Base-by-base conservation (phyloP, 768 basidiomycete species). In the Tulasnella calospora region DNA sequence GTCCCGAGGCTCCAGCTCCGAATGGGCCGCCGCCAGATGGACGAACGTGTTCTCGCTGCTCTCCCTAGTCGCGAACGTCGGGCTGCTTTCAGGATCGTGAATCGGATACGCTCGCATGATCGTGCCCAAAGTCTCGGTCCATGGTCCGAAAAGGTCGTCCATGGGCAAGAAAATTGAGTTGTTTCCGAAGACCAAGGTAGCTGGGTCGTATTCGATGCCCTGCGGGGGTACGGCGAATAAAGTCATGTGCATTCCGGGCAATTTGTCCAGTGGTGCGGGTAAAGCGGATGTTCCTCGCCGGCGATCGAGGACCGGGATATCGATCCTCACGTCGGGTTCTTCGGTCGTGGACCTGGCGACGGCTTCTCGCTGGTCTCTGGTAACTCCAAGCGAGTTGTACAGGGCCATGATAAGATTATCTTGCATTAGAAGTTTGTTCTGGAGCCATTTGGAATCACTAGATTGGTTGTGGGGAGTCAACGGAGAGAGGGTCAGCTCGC, bases 11-110 rank as follows among this genome's bases (percentile, higher is more conserved):
- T 72, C 71, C 38, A 72, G 15, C 19, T 67, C 61, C 7, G 38
- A 72, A 40, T 72, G 71, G 27, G 30, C 27, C 27, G 71, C 71
- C 4, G 36, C 71, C 21, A 41, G 9, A 38, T 46, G 71, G 38
- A 72, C 71, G 71, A 36, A 40, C 30, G 44, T 46, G 71, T 72
- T 72, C 12, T 72, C 71, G 36, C 44, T 40, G 71, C 71, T 72
- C 71, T 72, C 44, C 38, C 44, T 9, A 6, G 36, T 72, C 38
- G 44, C 36, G 36, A 46, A 72, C n/a, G 71, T 40, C 36, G 71
- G 71, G 23, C 44, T 46, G 71, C 36, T 46, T 2, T 40, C 38
- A 19, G 36, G 19, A 40, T 72, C 71, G 27, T 40, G 71, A 2
- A 46, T 72, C 38, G 71, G 38, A 13, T 40, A 46, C 21, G 71